Percentiles rank a stretch among this genome's conserved stretches.
Evolutionary conservation across 139 green algal genomes (phyloP).

Genomic region (Pleodorina starrii): DNA sequence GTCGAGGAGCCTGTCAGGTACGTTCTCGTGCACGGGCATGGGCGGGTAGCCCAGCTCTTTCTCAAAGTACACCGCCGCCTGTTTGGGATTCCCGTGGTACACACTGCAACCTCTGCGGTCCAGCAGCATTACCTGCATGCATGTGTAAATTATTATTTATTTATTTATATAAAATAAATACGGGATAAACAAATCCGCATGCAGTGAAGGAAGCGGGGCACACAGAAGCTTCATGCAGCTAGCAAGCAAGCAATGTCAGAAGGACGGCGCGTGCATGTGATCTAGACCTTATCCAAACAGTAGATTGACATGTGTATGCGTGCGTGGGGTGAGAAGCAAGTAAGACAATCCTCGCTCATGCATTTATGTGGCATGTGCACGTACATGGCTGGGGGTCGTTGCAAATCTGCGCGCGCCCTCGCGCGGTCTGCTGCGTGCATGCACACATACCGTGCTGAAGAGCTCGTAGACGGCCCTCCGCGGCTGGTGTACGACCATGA

Average conservation of each 20-base stretch:
- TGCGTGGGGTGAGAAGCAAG: neutral
- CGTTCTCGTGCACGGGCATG: neutral
- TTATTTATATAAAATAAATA: neutral
- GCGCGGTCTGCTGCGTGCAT: neutral
- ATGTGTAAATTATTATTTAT: neutral
- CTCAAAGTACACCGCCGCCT: neutral
- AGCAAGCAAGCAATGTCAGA: neutral
- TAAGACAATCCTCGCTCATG: neutral
- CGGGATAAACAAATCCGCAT: neutral
- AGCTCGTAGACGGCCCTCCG: constrained; percentile 59
- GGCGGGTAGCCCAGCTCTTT: neutral
- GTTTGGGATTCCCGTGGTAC: neutral
- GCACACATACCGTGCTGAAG: neutral
- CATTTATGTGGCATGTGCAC: neutral
- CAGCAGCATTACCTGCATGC: neutral
- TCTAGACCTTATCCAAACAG: neutral
- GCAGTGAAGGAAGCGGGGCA: neutral
- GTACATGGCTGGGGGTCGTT: neutral
- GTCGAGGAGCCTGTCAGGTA: neutral
- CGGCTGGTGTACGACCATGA: constrained; percentile 71
- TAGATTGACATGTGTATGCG: neutral
- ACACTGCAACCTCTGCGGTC: neutral
- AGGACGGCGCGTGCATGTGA: neutral
- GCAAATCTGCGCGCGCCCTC: neutral
- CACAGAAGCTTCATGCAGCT: neutral